Base-by-base conservation (phyloP, 805 yeast species). In the Yarrowia keelungensis region DNA sequence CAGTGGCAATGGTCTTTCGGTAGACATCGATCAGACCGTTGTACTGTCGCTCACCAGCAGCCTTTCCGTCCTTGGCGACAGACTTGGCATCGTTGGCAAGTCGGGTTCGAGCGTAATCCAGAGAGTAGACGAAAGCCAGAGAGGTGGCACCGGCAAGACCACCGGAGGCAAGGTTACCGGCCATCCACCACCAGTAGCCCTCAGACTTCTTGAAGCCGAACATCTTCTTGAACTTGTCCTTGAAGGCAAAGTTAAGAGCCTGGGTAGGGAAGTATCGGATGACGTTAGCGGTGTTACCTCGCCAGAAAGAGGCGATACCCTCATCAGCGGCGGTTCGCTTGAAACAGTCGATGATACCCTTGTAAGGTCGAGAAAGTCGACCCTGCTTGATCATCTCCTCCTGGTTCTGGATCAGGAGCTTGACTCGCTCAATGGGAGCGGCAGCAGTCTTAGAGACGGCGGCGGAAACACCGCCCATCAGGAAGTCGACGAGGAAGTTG, bases 251-350 rank as follows among this genome's bases (percentile, higher is more conserved):
- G 90, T 92, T 92, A 81, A 92, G 88, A 78, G 98, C 98, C 86
- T 92, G 98, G 82, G 98, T 93, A 83, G 98, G 98, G 97, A 92
- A 92, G 88, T 93, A 92, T 87, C 98, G 91, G 86, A 92, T 89
- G 81, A 92, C 98, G 85, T 92, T 92, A 79, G 98, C 98, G 75
- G 97, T 93, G 93, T 92, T 92, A 87, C 98, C 98, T 89, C 97
- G 90, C 98, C 98, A 92, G 94, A 92, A 92, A 73, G 98, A 84
- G 75, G 84, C 85, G 73, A 90, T 79, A 89, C 98, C 98, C 86
- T 92, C 98, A 76, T 89, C 91, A 76, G 90, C 89, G 74, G 93
- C 89, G 76, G 98, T 93, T 87, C 97, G 90, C 79, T 81, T 87
- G 96, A 93, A 92, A 86, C 97, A 91, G 80, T 92, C 98, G 73